Base-by-base conservation (phyloP, 1,284 basidiomycete genomes). In the Leccinum huronense region DNA sequence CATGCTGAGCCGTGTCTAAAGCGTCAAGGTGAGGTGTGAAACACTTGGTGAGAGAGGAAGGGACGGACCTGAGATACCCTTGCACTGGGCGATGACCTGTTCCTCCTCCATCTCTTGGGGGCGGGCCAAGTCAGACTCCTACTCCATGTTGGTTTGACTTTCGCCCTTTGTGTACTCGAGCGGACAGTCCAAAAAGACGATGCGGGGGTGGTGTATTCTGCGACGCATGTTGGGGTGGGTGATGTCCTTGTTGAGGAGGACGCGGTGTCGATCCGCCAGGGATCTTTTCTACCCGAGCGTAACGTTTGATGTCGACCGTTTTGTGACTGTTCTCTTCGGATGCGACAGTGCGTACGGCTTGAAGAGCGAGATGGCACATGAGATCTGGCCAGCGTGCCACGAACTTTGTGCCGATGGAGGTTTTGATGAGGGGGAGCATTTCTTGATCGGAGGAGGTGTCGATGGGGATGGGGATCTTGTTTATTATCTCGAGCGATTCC, bases 151-250 rank as follows among this genome's bases (percentile, higher is more conserved):
- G 67, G 97, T 99, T 80, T 99, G 97, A 67, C 86, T 90, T 81
- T 99, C 97, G 55, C 97, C 97, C 84, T 98, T 99, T 82, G 98
- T 99, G 83, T 99, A 98, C 81, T 99, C 97, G 63, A 98, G 80
- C 16, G 97, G 95, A 79, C 96, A 99, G 79, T 99, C 97, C 63
- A 99, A 83, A 57, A 99, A 80, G 36, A 98, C 81, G 66, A 98
- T 93, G 27, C 96, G 81, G 5, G 97, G 97, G 72, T 95, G 94
- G 69, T 85, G 86, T 77, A 98, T 99, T 70, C 94, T 82, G 66
- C 97, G 80, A 65, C 96, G 84, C 97, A 98, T 99, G 75, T 94
- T 92, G 31, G 97, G 96, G 78, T 99, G 97, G 0, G 96, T 98
- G 70, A 99, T 93, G 77, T 99, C 97, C 84, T 99, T 99, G 87